phyloP scores from a whole-genome alignment of 495 filamentous ascomycete species.

The Staphylotrichum tortipilum region DNA sequence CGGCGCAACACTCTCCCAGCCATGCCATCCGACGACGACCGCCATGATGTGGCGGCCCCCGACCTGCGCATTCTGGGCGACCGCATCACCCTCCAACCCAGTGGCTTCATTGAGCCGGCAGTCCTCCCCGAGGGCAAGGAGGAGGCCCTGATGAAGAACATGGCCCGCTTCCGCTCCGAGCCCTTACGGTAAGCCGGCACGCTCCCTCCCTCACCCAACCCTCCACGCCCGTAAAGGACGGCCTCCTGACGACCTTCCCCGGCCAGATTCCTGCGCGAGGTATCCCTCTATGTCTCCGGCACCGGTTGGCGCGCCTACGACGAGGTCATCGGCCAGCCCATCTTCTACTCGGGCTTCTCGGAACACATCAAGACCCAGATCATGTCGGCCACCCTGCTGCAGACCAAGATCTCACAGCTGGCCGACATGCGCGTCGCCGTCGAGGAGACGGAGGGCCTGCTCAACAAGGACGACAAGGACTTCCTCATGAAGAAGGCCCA shows the following conservation, averaged over 20 bases:
- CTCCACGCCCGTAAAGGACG: no score
- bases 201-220: not conserved
- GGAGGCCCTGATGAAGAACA: slow-evolving; percentile 67
- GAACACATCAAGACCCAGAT: slow-evolving; percentile 79
- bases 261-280: slow-evolving; percentile 81
- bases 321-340: slow-evolving; percentile 76
- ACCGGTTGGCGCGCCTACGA: slow-evolving; percentile 93
- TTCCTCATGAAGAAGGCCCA: slow-evolving; percentile 51
- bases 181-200: slow-evolving; percentile 40
- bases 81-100: slow-evolving; percentile 70
- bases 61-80: slow-evolving; percentile 77
- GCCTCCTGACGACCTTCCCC: slow-evolving; percentile 16
- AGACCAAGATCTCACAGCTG: slow-evolving; percentile 63
- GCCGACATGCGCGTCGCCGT: slow-evolving; percentile 62
- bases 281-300: slow-evolving; percentile 81
- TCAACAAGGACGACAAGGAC: slow-evolving; percentile 48
- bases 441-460: slow-evolving; percentile 66
- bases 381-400: slow-evolving; percentile 64
- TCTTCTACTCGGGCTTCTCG: slow-evolving; percentile 86
- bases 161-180: slow-evolving; percentile 63
- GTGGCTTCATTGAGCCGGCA: slow-evolving; percentile 54
- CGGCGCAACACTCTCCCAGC: no score
- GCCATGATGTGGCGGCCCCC: slow-evolving; percentile 57
- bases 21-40: slow-evolving; percentile 15
- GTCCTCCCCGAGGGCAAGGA: slow-evolving; percentile 45